Conservation (phyloP, 1,284 basidiomycete species). For the Fistulinella cinereoalba region DNA sequence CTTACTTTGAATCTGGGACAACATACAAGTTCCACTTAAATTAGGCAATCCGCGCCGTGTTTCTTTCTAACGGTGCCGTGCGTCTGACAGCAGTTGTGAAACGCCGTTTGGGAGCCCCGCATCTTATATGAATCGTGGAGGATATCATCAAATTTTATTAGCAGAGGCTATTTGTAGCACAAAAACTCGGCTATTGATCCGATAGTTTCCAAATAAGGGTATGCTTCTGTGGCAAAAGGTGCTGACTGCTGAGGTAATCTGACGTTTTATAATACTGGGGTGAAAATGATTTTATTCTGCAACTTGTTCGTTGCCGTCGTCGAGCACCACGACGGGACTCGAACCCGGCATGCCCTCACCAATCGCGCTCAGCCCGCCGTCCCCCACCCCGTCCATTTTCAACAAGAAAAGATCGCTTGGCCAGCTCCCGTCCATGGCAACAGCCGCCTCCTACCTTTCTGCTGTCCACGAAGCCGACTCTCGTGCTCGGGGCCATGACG, state of each 20-base stretch:
- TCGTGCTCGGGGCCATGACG: conserved; percentile 43
- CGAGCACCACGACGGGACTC: conserved; percentile 5
- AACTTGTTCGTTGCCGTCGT: conserved; percentile 9
- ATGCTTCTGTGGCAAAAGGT: conserved; percentile 1
- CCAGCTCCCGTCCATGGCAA: conserved; percentile 44
- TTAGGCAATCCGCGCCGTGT: too few species aligned
- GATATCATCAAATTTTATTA: neutral
- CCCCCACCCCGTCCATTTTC: conserved; percentile 56
- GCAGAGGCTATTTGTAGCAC: neutral
- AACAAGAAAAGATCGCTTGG: conserved; percentile 55
- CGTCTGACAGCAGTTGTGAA: too few species aligned
- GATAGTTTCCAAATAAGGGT: neutral
- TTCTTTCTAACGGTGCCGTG: too few species aligned
- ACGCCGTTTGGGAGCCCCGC: too few species aligned
- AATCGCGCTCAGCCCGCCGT: conserved; percentile 46
- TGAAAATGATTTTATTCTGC: conserved; percentile 12
- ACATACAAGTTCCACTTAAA: too few species aligned
- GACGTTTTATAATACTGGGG: conserved; percentile 24
- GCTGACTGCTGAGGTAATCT: conserved; percentile 24
- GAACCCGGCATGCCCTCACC: conserved; percentile 45
- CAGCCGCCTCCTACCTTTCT: conserved; percentile 69
- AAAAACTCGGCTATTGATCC: neutral
- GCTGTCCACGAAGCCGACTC: conserved; percentile 70
- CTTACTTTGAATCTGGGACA: too few species aligned
- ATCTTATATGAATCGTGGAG: neutral